phyloP scores from a whole-genome alignment of 78 protist genomes.

The Creolimax fragrantissima region DNA sequence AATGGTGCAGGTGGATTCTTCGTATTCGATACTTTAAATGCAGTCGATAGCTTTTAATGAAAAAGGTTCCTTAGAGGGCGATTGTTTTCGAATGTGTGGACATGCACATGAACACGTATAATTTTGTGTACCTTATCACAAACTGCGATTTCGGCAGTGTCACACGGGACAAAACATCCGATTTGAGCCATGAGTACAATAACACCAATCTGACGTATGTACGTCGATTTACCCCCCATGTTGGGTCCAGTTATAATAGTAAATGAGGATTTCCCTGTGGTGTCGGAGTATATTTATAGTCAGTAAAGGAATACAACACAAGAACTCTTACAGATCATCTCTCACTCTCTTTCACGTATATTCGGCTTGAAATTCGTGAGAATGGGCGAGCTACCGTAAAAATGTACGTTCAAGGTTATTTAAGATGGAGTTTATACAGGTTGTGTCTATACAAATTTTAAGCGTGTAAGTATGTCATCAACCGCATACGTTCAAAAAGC shows the following conservation, averaged over 20 bases:
- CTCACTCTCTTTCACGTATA: not conserved
- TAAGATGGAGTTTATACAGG: no score
- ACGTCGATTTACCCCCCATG: slow-evolving; percentile 81
- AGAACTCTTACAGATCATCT: not conserved
- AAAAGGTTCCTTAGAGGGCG: not conserved
- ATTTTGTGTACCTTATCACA: not conserved
- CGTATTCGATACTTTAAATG: no score
- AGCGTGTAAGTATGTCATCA: no score
- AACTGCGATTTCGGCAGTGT: not conserved
- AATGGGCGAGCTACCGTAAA: no score
- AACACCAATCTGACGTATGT: slow-evolving; percentile 77
- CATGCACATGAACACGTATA: no score
- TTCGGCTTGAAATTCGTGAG: not conserved
- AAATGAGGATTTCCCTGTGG: slow-evolving; percentile 20
- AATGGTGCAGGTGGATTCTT: no score
- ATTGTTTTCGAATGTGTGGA: no score
- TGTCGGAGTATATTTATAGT: not conserved
- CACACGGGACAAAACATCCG: slow-evolving; percentile 94
- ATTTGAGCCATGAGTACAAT: slow-evolving; percentile 91
- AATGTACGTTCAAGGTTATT: no score
- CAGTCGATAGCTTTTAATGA: no score
- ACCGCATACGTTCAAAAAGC: no score
- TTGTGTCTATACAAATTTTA: no score
- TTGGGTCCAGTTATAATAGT: slow-evolving; percentile 87
- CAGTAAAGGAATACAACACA: not conserved